Base-by-base conservation (phyloP, 768 basidiomycete species). In the Lyophyllum shimeji region DNA sequence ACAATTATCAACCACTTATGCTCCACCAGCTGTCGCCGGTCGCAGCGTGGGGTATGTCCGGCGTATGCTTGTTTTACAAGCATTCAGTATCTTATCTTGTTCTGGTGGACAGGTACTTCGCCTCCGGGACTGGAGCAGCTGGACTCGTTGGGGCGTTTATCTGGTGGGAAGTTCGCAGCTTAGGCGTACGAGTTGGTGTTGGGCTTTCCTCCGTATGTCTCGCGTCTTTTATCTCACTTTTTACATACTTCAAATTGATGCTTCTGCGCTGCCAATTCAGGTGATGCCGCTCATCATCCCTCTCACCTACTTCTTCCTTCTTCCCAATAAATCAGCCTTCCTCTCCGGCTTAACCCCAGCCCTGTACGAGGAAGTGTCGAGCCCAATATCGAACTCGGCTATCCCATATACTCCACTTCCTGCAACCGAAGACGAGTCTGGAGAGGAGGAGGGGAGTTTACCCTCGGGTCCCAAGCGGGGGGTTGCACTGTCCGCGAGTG, bases 41-140 rank as follows among this genome's bases (percentile, higher is more conserved):
- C 86, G 84, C 25, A 86, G 90, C 37, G 83, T 99, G 11, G 94
- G 96, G 87, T 89, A 65, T 34, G 82, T 62, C 8, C 39, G 15
- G 18, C 3, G 7, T 18, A 5, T 40, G 7, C 5, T n/a, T n/a
- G 8, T n/a, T 15, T 18, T 4, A 4, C 17, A 40, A 40, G 4
- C 29, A n/a, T n/a, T 40, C 39, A 4, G n/a, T 9, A 18, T 40
- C n/a, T 15, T n/a, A n/a, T 40, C 18, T 18, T 40, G n/a, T 2
- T 21, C 8, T 13, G 25, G 45, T 12, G 23, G 23, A 6, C 18
- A 90, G 90, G 4, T 97, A 94, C 65, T 99, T 98, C 70, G 87
- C 95, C 7, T 88, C 89, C 8, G 96, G 96, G 0, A 98, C 96
- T 0, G 96, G 96, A 1, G 93, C 90, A 4, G 96, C 96, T 0